Evolutionary conservation across 179 eudicot species (phyloP).

Genomic region (Spinacia oleracea): DNA sequence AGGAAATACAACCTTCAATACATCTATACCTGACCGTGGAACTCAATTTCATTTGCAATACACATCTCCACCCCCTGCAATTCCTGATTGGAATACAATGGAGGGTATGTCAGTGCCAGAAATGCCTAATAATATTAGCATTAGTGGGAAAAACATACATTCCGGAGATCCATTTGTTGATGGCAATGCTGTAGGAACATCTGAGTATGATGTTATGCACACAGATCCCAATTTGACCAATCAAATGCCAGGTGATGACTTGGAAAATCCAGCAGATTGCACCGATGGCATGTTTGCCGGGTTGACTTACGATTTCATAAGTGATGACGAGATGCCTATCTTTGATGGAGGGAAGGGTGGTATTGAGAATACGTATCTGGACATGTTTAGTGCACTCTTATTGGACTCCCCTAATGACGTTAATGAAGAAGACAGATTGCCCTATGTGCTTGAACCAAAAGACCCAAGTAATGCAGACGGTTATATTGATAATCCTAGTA

Average conservation of each 20-base stretch:
- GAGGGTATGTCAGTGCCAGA: conserved; percentile 37
- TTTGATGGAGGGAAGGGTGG: conserved; percentile 37
- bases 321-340: conserved; percentile 46
- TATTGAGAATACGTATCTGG: conserved; percentile 40
- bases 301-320: conserved; percentile 40
- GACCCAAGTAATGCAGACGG: conserved; percentile 28
- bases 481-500: conserved; percentile 23
- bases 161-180: conserved; percentile 34
- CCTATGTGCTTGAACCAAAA: conserved; percentile 25
- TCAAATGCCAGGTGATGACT: conserved; percentile 32
- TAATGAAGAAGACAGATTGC: conserved; percentile 29
- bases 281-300: conserved; percentile 41
- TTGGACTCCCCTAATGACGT: conserved; percentile 43
- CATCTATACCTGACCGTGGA: conserved; percentile 39
- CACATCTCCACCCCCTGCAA: conserved; percentile 44
- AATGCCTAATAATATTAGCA: conserved; percentile 36
- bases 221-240: conserved; percentile 31
- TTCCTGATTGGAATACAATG: conserved; percentile 42
- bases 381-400: conserved; percentile 48
- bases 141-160: conserved; percentile 29
- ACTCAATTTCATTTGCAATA: conserved; percentile 42
- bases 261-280: conserved; percentile 34
- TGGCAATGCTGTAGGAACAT: conserved; percentile 22
- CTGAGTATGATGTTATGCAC: conserved; percentile 29
- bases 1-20: conserved; percentile 26